Percentiles rank a stretch among this genome's conserved stretches.
These are phyloP conservation scores for Talaromyces proteolyticus DNA, from an alignment of 495 filamentous ascomycete genomes.

Conservation along the genomic window DNA sequence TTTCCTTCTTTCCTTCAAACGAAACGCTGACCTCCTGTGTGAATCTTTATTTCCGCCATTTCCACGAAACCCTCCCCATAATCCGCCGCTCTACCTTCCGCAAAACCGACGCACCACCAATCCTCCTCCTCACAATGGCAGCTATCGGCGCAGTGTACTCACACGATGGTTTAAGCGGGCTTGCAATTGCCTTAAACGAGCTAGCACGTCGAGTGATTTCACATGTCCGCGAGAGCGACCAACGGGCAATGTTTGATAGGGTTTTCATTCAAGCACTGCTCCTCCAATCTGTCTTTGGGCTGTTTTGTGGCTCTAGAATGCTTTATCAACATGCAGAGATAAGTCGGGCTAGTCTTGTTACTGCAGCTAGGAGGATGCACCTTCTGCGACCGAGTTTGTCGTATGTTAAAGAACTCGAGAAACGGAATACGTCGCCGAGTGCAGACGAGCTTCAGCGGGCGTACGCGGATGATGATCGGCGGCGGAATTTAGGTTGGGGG, in stretches of 20 bases:
- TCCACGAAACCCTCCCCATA: constrained; percentile 9
- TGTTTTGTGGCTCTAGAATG: constrained; percentile 7
- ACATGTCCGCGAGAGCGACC: constrained; percentile 6
- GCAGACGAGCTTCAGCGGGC: constrained; percentile 4
- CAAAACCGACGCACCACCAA: constrained; percentile 4
- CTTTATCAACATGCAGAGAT: constrained; percentile 8
- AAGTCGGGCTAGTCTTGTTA: constrained; percentile 6
- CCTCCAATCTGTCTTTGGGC: constrained; percentile 5
- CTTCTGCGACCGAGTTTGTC: constrained; percentile 6
- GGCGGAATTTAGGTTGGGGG: constrained; percentile 5
- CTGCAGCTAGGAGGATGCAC: constrained; percentile 5
- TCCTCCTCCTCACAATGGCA: constrained; percentile 6
- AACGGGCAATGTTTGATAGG: constrained; percentile 6
- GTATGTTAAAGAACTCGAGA: constrained; percentile 7
- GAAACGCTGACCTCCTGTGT: constrained; percentile 3
- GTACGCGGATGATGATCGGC: constrained; percentile 5
- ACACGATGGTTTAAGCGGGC: constrained; percentile 1
- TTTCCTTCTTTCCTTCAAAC: constrained; percentile 3
- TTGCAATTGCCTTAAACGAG: constrained; percentile 4
- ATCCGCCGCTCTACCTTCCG: constrained; percentile 6
- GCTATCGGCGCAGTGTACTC: constrained; percentile 6
- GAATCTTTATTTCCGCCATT: constrained; percentile 7
- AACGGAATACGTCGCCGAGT: background rate
- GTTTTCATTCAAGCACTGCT: constrained; percentile 4
- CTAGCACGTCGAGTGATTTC: constrained; percentile 2